Evolutionary conservation across 345 rosid genomes (phyloP).

Genomic region (Hibiscus tridactylites): DNA sequence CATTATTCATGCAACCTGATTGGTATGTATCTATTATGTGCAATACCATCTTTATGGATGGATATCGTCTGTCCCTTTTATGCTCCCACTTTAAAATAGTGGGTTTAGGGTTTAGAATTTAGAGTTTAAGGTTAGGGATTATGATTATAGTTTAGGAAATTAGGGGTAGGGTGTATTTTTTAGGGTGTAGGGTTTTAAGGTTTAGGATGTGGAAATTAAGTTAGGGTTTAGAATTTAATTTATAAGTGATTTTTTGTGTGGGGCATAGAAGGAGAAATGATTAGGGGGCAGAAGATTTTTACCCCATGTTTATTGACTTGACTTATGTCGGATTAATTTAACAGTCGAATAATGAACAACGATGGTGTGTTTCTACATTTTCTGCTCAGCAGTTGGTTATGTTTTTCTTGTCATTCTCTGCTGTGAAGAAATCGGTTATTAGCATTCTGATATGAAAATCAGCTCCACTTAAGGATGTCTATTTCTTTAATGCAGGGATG

Average conservation of each 20-base stretch:
- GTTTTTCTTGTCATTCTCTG: constrained; percentile 2
- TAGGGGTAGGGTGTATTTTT: no score
- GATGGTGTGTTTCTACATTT: not conserved
- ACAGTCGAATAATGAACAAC: not conserved
- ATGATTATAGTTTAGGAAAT: no score
- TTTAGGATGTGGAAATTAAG: no score
- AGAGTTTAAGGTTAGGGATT: no score
- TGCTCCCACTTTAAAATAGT: no score
- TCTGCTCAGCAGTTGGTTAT: not conserved
- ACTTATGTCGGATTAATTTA: not conserved
- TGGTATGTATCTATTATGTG: constrained; percentile 38
- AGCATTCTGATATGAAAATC: not conserved
- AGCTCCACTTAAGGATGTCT: not conserved
- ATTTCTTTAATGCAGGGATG: constrained; percentile 40
- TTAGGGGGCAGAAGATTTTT: no score
- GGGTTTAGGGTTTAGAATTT: no score
- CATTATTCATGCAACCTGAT: constrained; percentile 95
- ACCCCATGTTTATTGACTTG: not conserved
- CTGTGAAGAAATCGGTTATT: not conserved
- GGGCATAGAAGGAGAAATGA: no score
- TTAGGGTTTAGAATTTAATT: no score
- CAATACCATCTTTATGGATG: not conserved
- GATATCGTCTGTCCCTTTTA: no score
- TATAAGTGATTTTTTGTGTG: no score
- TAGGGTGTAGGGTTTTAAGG: no score